Percentiles rank a stretch among this genome's conserved stretches.
Conservation (phyloP, 805 yeast species). For the Wickerhamomyces subpelliculosus region DNA sequence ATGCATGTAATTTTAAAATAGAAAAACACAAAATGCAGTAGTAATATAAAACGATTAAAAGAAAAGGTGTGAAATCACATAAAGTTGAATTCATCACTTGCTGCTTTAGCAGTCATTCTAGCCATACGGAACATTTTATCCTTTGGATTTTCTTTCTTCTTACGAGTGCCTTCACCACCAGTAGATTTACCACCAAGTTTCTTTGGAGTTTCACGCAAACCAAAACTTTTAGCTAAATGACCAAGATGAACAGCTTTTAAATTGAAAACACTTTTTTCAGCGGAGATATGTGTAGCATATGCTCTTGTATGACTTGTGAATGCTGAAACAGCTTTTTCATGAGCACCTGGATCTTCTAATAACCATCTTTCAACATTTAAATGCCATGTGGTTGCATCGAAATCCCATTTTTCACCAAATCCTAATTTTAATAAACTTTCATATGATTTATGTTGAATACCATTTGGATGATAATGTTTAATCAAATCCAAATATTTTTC, state of each 20-base stretch:
- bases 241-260: slow-evolving; percentile 84
- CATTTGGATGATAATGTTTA: slow-evolving; percentile 48
- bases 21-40: neutral
- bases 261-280: slow-evolving; percentile 76
- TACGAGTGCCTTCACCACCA: slow-evolving; percentile 28
- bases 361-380: slow-evolving; percentile 84
- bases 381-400: slow-evolving; percentile 95
- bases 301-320: slow-evolving; percentile 90
- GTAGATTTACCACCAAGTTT: slow-evolving; percentile 46
- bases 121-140: slow-evolving; percentile 76
- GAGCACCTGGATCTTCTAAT: slow-evolving; percentile 54
- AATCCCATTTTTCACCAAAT: slow-evolving; percentile 67
- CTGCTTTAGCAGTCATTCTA: slow-evolving; percentile 53
- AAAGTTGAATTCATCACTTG: slow-evolving; percentile 67
- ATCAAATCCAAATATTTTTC: slow-evolving; percentile 72
- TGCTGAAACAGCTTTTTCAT: slow-evolving; percentile 67
- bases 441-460: slow-evolving; percentile 42
- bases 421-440: slow-evolving; percentile 36
- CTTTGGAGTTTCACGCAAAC: slow-evolving; percentile 90
- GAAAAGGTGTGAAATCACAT: slow-evolving; percentile 19
- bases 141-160: slow-evolving; percentile 58
- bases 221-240: slow-evolving; percentile 93
- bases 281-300: slow-evolving; percentile 84
- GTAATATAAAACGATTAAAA: too few relatives aligned
- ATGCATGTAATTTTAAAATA: too few relatives aligned